These are phyloP conservation scores for Boletus tomentosulus DNA, from an alignment of 768 basidiomycete species.

Conservation along the genomic window DNA sequence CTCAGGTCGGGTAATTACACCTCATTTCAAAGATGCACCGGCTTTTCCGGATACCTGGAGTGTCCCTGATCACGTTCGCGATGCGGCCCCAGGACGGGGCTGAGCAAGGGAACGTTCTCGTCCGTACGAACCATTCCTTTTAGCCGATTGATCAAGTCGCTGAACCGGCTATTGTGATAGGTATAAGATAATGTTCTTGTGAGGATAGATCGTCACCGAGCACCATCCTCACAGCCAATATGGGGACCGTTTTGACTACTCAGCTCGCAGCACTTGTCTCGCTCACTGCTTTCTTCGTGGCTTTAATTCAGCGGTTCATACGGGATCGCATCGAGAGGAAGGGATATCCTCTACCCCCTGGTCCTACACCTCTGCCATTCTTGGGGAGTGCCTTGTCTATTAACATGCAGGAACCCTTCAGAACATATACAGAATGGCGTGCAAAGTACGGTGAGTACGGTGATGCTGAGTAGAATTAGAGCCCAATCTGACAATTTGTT, in stretches of 20 bases:
- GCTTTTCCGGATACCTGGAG: background rate
- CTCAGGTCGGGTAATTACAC: too few relatives aligned
- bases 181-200: slow-evolving; percentile 5
- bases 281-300: background rate
- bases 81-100: background rate
- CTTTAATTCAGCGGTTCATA: slow-evolving; percentile 1
- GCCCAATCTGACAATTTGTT: background rate
- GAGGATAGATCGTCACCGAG: background rate
- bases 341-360: slow-evolving; percentile 17
- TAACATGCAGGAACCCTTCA: slow-evolving; percentile 10
- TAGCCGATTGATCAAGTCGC: background rate
- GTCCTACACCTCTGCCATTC: slow-evolving; percentile 17
- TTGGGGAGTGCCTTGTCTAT: slow-evolving; percentile 19
- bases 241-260: slow-evolving; percentile 8
- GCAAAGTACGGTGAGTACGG: slow-evolving; percentile 12
- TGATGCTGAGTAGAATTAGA: background rate
- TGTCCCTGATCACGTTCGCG: background rate
- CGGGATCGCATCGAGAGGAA: slow-evolving; percentile 7
- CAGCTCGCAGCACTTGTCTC: slow-evolving; percentile 3
- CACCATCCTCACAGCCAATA: background rate
- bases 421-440: slow-evolving; percentile 17
- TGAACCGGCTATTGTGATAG: background rate
- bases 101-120: background rate
- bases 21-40: too few relatives aligned
- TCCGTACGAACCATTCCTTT: background rate